Base-by-base conservation (phyloP, 441 rosid genomes). In the Adansonia rubrostipa region DNA sequence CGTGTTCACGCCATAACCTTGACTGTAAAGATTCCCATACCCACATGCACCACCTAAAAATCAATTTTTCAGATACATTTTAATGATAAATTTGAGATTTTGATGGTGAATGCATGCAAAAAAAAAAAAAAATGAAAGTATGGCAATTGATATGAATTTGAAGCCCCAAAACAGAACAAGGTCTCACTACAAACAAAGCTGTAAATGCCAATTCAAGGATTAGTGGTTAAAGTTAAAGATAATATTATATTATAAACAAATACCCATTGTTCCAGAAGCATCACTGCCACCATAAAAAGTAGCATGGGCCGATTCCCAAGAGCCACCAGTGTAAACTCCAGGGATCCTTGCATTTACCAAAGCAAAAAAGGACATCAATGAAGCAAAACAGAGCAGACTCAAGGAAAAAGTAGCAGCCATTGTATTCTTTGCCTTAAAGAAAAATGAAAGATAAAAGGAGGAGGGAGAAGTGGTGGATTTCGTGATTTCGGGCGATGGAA, bases 221-320 rank as follows among this genome's bases (percentile, higher is more conserved):
- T 36, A 1, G 2, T 36, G 40, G 40, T 36, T 36, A 36, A 36
- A 36, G 11, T 6, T 5, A 2, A 14, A 53, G 24, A 24, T 24
- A 24, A 24, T 19, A 58, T 5, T 9, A 58, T 9, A 33, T 33
- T 33, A 33, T 33, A 5, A 72, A 57, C 7, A 36, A 14, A 42
- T 82, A 94, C 99, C 99, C 99, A 95, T 95, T 5, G 99, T 95
- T 73, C 99, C 99, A 45, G 98, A 90, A 84, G 99, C 99, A 78
- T 95, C 99, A 79, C 86, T 87, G 19, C 89, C 97, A 48, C 98
- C 98, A 68, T 93, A 95, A 84, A 95, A 93, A 53, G 99, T 95
- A 78, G 99, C 99, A 73, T 95, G 98, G 73, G 98, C 99, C 6
- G 77, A 68, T 60, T 85, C 54, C 99, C 99, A 95, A 0, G 84